A percentile compares a stretch with the other conserved stretches of the same genome.
Conservation (phyloP, 306 rosid genomes). For the Gastrolobium bilobum region DNA sequence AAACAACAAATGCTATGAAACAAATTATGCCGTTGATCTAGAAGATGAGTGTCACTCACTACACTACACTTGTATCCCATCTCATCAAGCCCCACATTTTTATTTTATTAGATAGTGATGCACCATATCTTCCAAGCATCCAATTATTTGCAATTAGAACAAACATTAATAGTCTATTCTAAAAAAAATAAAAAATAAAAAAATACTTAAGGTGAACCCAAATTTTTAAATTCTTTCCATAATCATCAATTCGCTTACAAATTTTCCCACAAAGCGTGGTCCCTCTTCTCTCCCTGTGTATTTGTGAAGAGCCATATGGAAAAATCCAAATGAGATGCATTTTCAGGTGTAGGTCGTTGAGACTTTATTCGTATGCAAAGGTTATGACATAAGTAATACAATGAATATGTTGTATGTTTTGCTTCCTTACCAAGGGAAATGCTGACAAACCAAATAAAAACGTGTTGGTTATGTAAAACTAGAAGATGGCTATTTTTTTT, state of each 20-base stretch:
- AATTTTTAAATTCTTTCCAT: conserved; percentile 35
- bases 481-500: neutral
- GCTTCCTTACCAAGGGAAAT: conserved; percentile 26
- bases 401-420: conserved; percentile 16
- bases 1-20: conserved; percentile 6
- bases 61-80: neutral
- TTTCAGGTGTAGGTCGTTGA: conserved; percentile 36
- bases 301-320: conserved; percentile 35
- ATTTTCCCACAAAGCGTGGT: conserved; percentile 10
- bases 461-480: conserved; percentile 25
- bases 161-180: conserved; percentile 14
- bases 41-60: conserved; percentile 46
- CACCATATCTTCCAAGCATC: conserved; percentile 46
- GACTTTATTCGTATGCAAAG: conserved; percentile 41
- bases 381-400: conserved; percentile 32
- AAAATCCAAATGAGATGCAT: conserved; percentile 37
- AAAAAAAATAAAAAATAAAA: too few species aligned
- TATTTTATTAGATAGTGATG: conserved; percentile 42
- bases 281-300: conserved; percentile 6
- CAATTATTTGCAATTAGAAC: conserved; percentile 53
- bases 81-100: conserved; percentile 21
- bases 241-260: conserved; percentile 41
- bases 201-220: conserved; percentile 6
- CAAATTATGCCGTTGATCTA: conserved; percentile 7
- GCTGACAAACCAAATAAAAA: conserved; percentile 31